phyloP scores from a whole-genome alignment of 2,329 filamentous ascomycete genomes.

The Hawksworthiomyces lignivorus region DNA sequence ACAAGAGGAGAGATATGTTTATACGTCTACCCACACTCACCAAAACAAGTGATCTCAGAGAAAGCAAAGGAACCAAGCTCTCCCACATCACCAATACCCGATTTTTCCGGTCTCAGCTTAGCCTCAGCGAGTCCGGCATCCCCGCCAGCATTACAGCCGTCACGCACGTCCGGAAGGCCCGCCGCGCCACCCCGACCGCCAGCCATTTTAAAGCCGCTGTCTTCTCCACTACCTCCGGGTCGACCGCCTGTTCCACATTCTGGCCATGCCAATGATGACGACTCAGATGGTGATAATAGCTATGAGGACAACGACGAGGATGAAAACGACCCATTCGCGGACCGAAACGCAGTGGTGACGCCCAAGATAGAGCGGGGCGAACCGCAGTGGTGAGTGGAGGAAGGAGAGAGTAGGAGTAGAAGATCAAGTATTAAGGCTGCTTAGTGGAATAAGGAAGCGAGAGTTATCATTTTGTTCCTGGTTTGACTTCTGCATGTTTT shows the following conservation, averaged over 20 bases:
- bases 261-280: slow-evolving; percentile 19
- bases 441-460: too few relatives aligned
- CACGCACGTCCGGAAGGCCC: slow-evolving; percentile 32
- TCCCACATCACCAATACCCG: slow-evolving; percentile 30
- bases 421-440: too few relatives aligned
- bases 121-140: not conserved
- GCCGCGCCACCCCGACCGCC: slow-evolving; percentile 40
- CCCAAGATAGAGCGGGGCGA: slow-evolving; percentile 31
- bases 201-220: slow-evolving; percentile 39
- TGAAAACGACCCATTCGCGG: slow-evolving; percentile 81
- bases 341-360: slow-evolving; percentile 60
- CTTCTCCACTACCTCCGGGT: too few relatives aligned
- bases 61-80: slow-evolving; percentile 42
- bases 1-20: too few relatives aligned
- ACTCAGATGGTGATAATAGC: slow-evolving; percentile 48
- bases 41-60: slow-evolving; percentile 41
- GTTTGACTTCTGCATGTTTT: too few relatives aligned
- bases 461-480: too few relatives aligned
- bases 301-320: slow-evolving; percentile 63
- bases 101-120: slow-evolving; percentile 39
- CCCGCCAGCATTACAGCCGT: slow-evolving; percentile 25
- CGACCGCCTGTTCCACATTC: too few relatives aligned
- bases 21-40: not conserved
- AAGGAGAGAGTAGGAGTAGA: too few relatives aligned
- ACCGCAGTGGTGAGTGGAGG: slow-evolving; percentile 21